Evolutionary conservation across 257 asterid species (phyloP).

Genomic region (Verbascum thapsus): DNA sequence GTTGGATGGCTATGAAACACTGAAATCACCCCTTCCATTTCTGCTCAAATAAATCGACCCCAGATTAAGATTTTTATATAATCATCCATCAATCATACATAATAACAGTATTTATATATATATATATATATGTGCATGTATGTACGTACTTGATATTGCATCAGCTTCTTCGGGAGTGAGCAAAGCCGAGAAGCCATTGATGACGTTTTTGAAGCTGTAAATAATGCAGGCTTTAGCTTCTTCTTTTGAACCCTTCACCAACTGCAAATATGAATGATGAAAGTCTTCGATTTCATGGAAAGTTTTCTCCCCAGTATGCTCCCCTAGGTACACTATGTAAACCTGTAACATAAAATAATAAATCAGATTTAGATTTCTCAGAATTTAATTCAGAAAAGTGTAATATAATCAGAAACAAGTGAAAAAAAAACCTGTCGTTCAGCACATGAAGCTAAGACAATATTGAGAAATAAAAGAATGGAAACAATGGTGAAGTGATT

Average conservation of each 20-base stretch:
- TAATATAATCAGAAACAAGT: background rate
- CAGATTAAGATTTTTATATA: too few relatives aligned
- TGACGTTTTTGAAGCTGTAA: constrained; percentile 48
- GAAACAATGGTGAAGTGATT: background rate
- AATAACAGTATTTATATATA: too few relatives aligned
- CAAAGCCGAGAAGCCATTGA: constrained; percentile 62
- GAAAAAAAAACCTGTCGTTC: constrained; percentile 19
- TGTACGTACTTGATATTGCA: constrained; percentile 36
- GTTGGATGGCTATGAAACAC: constrained; percentile 46
- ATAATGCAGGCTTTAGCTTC: constrained; percentile 42
- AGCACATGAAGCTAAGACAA: constrained; percentile 4
- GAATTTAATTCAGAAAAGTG: too few relatives aligned
- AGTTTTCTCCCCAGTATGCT: constrained; percentile 39
- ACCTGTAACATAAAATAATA: constrained; percentile 31
- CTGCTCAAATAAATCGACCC: constrained; percentile 27
- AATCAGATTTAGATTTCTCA: too few relatives aligned
- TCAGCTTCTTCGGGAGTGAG: constrained; percentile 51
- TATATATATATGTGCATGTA: too few relatives aligned
- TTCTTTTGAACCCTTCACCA: constrained; percentile 43
- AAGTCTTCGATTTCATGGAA: constrained; percentile 38
- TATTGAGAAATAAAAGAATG: constrained; percentile 13
- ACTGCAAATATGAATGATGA: constrained; percentile 38
- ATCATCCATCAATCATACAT: too few relatives aligned
- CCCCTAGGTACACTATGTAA: constrained; percentile 50
- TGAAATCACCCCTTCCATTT: constrained; percentile 48